Percentiles rank a stretch among this genome's conserved stretches.
phyloP scores from a whole-genome alignment of 2,329 filamentous ascomycete species.

The Lachnellula arida region DNA sequence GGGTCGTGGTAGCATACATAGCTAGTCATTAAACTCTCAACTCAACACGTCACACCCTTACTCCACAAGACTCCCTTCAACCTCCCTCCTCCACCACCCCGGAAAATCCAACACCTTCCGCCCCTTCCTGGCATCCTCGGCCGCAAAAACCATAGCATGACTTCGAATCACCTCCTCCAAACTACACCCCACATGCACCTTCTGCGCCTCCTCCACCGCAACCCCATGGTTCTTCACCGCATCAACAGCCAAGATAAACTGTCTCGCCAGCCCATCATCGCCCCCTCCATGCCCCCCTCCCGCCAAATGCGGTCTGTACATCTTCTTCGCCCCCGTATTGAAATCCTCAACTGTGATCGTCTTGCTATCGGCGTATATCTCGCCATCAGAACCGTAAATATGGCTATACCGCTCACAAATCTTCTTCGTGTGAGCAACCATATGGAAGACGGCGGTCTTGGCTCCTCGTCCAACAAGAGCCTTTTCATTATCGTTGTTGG shows the following conservation, averaged over 20 bases:
- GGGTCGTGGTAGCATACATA: background rate
- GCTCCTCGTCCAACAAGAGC: constrained; percentile 46
- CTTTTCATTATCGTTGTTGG: constrained; percentile 16
- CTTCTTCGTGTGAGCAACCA: constrained; percentile 85
- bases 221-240: constrained; percentile 68
- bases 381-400: constrained; percentile 81
- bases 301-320: constrained; percentile 57
- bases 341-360: constrained; percentile 76
- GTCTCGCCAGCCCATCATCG: constrained; percentile 71
- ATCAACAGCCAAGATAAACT: constrained; percentile 79
- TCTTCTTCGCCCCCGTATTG: constrained; percentile 44
- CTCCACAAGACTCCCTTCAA: constrained; percentile 34
- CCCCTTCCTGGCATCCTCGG: constrained; percentile 73
- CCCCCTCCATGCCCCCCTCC: constrained; percentile 69
- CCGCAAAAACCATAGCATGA: constrained; percentile 90
- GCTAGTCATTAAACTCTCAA: background rate
- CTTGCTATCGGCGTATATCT: constrained; percentile 78
- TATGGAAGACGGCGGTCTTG: constrained; percentile 88
- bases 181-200: constrained; percentile 71
- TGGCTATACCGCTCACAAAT: constrained; percentile 82
- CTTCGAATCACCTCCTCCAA: constrained; percentile 84
- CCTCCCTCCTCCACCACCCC: constrained; percentile 65
- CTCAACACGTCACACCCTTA: background rate
- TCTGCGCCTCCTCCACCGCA: constrained; percentile 67
- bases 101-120: constrained; percentile 70